Evolutionary conservation across 2,329 filamentous ascomycete species (phyloP), one percentile per base, ranked within the genome.

Genomic region (Rhynchosporium agropyri): DNA sequence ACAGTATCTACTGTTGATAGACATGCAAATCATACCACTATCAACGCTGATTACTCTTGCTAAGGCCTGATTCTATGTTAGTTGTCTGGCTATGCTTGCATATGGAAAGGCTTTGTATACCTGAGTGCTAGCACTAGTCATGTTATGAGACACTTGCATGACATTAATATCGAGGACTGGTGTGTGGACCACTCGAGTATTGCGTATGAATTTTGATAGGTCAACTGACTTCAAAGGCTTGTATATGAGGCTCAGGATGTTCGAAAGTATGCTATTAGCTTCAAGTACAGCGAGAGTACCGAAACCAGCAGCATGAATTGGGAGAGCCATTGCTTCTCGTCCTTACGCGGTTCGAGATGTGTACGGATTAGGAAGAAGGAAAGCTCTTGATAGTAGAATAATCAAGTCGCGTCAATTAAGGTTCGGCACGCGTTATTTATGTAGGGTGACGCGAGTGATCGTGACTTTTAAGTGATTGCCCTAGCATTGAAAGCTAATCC

Each of bases 401-500:
- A 6, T 36, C 33, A 10, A 36, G 33, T 10, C 33, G 33, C 33
- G 2, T 36, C 9, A 10, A 36, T 5, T 3, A 6, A 10, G 9
- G 5, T 6, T 10, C 9, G 9, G 33, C 6, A 36, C 33, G 33
- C 33, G 6, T 6, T 10, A 36, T 36, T 36, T 36, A 36, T 36
- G 9, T 36, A 36, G 33, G 9, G 33, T 36, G 9, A 36, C 33
- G 40, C 12, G 40, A 12, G 10, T 29, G 33, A 42, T 54, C n/a
- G 36, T 20, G n/a, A 54, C 26, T 26, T 6, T 26, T 20, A 2
- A 42, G 36, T 42, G 51, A 42, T 42, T 59, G 43, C 45, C 12
- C 56, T 64, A 95, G 74, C 91, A 94, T 74, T 96, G 91, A 75
- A 97, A 97, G 0, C 88, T 89, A 20, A 96, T 86, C 0, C 90